Evolutionary conservation across 2,329 filamentous ascomycete genomes (phyloP).

Genomic region (Ophiostoma populinum): DNA sequence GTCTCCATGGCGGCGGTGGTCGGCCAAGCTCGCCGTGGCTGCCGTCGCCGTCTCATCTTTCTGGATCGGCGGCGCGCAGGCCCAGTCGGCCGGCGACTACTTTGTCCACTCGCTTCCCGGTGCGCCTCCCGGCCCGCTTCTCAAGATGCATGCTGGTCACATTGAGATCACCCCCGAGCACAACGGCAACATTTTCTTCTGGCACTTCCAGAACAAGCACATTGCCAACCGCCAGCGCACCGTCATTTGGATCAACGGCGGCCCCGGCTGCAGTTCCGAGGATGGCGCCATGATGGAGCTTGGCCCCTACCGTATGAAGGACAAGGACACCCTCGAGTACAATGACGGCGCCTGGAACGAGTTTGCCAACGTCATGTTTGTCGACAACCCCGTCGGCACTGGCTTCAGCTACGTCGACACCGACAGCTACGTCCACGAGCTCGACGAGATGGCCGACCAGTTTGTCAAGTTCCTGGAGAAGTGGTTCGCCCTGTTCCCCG

Average conservation of each 20-base stretch:
- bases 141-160: slow-evolving; percentile 98
- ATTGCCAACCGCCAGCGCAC: slow-evolving; percentile 84
- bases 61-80: slow-evolving; percentile 21
- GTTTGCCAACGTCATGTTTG: slow-evolving; percentile 90
- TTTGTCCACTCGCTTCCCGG: slow-evolving; percentile 77
- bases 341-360: slow-evolving; percentile 98
- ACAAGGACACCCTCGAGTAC: slow-evolving; percentile 51
- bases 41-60: slow-evolving; percentile 22
- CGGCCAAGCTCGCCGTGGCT: slow-evolving; percentile 13
- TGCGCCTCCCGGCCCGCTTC: slow-evolving; percentile 54
- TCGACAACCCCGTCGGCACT: slow-evolving; percentile 92
- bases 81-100: slow-evolving; percentile 59
- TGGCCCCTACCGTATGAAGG: slow-evolving; percentile 74
- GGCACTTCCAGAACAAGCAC: slow-evolving; percentile 91
- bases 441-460: slow-evolving; percentile 76
- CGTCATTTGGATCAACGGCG: slow-evolving; percentile 93
- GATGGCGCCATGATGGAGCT: slow-evolving; percentile 94
- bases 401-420: slow-evolving; percentile 93
- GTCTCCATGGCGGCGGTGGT: slow-evolving; percentile 13
- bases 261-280: slow-evolving; percentile 92
- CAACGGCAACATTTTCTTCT: slow-evolving; percentile 95
- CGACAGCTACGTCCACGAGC: slow-evolving; percentile 67
- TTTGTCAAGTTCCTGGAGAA: slow-evolving; percentile 82
- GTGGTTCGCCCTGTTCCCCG: slow-evolving; percentile 78
- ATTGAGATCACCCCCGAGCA: slow-evolving; percentile 72